Conservation (phyloP, 2,329 filamentous ascomycete genomes). For the Colletotrichum limetticola region DNA sequence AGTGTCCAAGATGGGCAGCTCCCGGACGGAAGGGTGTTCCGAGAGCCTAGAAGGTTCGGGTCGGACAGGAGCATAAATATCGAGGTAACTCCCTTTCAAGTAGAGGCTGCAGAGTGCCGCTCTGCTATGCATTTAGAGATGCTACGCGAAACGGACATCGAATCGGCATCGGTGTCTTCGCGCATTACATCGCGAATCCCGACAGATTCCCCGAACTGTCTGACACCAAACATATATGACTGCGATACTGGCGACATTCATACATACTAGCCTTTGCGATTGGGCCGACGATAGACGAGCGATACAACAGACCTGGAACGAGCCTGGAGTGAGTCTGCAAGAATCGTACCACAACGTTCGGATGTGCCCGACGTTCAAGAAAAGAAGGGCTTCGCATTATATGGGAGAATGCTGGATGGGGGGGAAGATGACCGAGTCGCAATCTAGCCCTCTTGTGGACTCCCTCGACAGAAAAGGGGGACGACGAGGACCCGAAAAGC, state of each 20-base stretch:
- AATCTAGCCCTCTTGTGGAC: neutral
- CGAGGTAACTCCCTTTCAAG: neutral
- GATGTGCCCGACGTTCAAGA: neutral
- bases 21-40: neutral
- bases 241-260: too few relatives aligned
- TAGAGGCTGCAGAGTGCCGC: neutral
- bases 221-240: neutral
- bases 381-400: neutral
- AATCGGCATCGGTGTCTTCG: constrained; percentile 36
- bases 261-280: neutral
- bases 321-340: neutral
- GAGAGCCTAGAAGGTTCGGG: neutral
- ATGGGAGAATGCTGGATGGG: neutral
- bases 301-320: neutral
- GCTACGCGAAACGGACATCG: constrained; percentile 37
- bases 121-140: constrained; percentile 37
- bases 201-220: neutral
- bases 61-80: constrained; percentile 7
- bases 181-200: neutral
- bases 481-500: neutral
- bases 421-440: neutral
- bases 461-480: constrained; percentile 11
- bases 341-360: neutral
- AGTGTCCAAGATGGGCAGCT: neutral
- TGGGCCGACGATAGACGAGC: constrained; percentile 13